Evolutionary conservation across 176 grass and related monocot species (phyloP).

Genomic region (Triticum urartu): DNA sequence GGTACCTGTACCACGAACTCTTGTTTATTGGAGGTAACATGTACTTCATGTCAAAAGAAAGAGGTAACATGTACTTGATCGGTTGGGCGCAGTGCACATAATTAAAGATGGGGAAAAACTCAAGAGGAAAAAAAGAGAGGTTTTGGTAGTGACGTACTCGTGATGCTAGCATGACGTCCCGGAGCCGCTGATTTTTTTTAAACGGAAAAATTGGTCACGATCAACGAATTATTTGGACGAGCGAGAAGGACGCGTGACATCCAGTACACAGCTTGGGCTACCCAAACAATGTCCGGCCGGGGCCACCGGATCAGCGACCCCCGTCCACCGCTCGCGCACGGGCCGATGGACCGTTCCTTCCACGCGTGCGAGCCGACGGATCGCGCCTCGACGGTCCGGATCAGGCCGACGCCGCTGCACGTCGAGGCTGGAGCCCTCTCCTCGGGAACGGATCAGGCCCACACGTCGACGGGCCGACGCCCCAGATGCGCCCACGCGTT

Average conservation of each 20-base stretch:
- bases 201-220: background rate
- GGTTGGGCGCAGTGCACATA: background rate
- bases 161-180: slow-evolving; percentile 40
- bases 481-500: background rate
- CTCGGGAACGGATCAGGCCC: background rate
- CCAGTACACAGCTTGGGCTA: slow-evolving; percentile 3
- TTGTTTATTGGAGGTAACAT: slow-evolving; percentile 26
- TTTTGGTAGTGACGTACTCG: background rate
- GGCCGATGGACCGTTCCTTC: background rate
- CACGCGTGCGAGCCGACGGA: background rate
- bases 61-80: background rate
- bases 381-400: background rate
- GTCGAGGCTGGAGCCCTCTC: background rate
- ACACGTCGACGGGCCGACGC: background rate
- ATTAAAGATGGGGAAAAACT: background rate
- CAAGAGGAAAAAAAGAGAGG: background rate
- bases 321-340: slow-evolving; percentile 21
- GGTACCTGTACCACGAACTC: background rate
- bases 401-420: background rate
- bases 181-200: background rate
- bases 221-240: slow-evolving; percentile 29
- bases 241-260: slow-evolving; percentile 27
- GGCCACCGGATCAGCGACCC: background rate
- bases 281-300: background rate
- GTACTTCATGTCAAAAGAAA: background rate